Evolutionary conservation across 2,329 filamentous ascomycete genomes (phyloP).

Genomic region (Penicillium sp.): DNA sequence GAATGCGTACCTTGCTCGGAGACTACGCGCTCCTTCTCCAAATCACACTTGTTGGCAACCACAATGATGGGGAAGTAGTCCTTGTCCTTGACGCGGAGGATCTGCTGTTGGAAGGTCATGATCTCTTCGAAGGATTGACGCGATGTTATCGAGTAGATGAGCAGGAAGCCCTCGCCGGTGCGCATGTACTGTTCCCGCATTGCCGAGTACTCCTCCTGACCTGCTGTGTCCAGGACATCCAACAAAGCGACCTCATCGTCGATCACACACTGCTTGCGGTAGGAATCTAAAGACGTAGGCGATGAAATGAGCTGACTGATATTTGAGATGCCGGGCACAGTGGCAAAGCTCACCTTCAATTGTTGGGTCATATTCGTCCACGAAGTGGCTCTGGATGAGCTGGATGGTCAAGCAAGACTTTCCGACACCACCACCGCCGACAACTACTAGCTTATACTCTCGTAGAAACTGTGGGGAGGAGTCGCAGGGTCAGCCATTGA

Average conservation of each 20-base stretch:
- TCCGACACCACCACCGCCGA: conserved; percentile 96
- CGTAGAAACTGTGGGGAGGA: conserved; percentile 65
- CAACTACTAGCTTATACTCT: conserved; percentile 95
- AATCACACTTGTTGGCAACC: conserved; percentile 98
- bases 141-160: conserved; percentile 98
- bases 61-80: conserved; percentile 99
- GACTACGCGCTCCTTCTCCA: conserved; percentile 89
- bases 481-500: conserved; percentile 21
- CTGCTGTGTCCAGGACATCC: conserved; percentile 96
- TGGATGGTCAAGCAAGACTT: conserved; percentile 99
- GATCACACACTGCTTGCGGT: conserved; percentile 99
- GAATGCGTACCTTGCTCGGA: conserved; percentile 76
- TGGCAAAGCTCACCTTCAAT: conserved; percentile 73
- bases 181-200: conserved; percentile 97
- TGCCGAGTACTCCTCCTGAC: conserved; percentile 97
- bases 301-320: neutral
- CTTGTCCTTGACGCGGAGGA: conserved; percentile 97
- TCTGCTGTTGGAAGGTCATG: conserved; percentile 97
- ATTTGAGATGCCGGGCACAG: neutral
- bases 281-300: conserved; percentile 69
- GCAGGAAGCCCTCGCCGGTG: conserved; percentile 93
- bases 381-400: conserved; percentile 93
- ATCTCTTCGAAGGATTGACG: conserved; percentile 98
- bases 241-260: conserved; percentile 97
- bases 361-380: conserved; percentile 98